These are phyloP conservation scores for Rhizophagus sp. DNA, from an alignment of 192 early-diverging fungal species.

Conservation along the genomic window DNA sequence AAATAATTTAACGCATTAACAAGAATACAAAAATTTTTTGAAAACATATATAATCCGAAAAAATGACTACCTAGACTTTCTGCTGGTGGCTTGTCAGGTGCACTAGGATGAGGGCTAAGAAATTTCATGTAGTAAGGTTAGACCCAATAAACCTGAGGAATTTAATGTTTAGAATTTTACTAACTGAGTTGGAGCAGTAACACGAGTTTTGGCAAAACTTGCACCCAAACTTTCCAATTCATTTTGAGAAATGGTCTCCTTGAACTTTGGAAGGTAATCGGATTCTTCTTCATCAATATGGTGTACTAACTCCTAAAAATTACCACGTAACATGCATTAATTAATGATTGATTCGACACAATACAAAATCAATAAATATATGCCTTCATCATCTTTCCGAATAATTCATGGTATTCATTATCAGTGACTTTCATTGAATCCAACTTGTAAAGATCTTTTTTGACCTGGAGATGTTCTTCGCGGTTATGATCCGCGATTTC, in stretches of 20 bases:
- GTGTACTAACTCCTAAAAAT: no score
- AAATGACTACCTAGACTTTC: no score
- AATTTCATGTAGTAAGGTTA: no score
- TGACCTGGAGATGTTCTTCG: slow-evolving; percentile 41
- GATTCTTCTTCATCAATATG: no score
- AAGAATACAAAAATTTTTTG: no score
- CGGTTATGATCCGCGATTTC: slow-evolving; percentile 38
- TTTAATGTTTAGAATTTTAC: neutral
- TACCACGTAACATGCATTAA: no score
- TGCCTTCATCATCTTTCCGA: slow-evolving; percentile 31
- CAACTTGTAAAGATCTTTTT: slow-evolving; percentile 42
- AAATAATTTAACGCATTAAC: no score
- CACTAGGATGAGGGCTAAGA: no score
- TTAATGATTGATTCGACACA: no score
- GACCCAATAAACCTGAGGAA: no score
- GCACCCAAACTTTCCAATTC: slow-evolving; percentile 9
- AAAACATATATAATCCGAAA: no score
- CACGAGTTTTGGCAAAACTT: slow-evolving; percentile 21
- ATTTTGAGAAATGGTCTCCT: neutral
- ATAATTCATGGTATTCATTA: slow-evolving; percentile 21
- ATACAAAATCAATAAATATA: neutral
- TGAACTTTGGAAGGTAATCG: neutral
- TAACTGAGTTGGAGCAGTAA: slow-evolving; percentile 12
- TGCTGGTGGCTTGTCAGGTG: no score
- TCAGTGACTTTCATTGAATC: slow-evolving; percentile 36